Base-by-base conservation (phyloP, 2,329 filamentous ascomycete species). In the Sclerotinia spermophila region DNA sequence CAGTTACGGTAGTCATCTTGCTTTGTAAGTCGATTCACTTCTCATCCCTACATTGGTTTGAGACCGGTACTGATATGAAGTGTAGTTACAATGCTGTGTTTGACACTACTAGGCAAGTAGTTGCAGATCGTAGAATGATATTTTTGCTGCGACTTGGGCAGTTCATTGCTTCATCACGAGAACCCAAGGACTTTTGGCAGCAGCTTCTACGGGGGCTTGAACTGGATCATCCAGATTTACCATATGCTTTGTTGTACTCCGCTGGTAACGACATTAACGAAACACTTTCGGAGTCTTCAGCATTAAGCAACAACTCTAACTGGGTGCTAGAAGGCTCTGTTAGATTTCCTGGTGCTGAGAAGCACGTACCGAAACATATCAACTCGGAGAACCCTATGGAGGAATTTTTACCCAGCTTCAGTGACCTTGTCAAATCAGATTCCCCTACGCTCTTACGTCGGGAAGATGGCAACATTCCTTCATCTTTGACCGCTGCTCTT, bases 71-170 rank as follows among this genome's bases (percentile, higher is more conserved):
- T 69, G 45, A 69, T n/a, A 10, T 56, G 3, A 30, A 30, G 15
- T 21, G 30, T 24, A 69, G 68, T 48, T 94, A 93, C 79, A 56
- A 44, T 44, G 90, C 92, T 1, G 87, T 90, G 0, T 94, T 94
- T 73, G 92, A 95, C 74, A 93, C 93, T 76, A 95, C 92, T 1
- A 82, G 90, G 35, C 86, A 91, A 44, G 92, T 91, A 75, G 87
- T 95, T 71, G 91, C 89, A 13, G 90, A 93, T 81, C 83, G 92
- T 64, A 86, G 92, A 51, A 93, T 94, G 90, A 83, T 92, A 40
- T 93, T 91, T 0, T 81, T 96, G 44, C 85, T 91, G 21, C 90
- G 93, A 77, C 86, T 95, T 33, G 91, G 91, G 59, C 91, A 95
- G 80, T 87, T 87, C 71, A 93, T 90, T 8, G 87, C 90, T 6